phyloP scores from a whole-genome alignment of 257 asterid species.

The Penstemon barbatus region DNA sequence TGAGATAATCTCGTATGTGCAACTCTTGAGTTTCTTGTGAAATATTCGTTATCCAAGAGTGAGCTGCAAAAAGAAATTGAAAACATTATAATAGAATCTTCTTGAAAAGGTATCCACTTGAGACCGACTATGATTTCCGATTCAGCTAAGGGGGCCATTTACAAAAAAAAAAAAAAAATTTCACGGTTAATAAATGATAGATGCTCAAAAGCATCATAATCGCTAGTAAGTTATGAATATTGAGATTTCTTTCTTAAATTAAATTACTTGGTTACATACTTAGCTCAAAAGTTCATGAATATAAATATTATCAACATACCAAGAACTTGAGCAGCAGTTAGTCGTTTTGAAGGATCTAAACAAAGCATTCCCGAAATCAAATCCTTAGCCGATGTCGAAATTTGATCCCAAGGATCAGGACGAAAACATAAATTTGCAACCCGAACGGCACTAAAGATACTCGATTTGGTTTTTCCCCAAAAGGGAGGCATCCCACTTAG shows the following conservation, averaged over 20 bases:
- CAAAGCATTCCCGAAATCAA: conserved; percentile 72
- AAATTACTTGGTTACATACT: no score
- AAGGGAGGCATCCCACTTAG: conserved; percentile 81
- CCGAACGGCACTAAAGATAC: conserved; percentile 73
- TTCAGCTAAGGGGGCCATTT: no score
- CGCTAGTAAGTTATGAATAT: no score
- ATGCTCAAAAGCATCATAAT: no score
- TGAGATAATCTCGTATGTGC: no score
- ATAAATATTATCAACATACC: conserved; percentile 36
- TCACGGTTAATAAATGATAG: no score
- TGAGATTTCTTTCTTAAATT: no score
- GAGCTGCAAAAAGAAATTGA: conserved; percentile 40
- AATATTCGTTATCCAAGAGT: conserved; percentile 53
- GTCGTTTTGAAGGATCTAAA: conserved; percentile 57
- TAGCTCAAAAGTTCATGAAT: no score
- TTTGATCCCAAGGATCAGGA: conserved; percentile 53
- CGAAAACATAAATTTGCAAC: conserved; percentile 67
- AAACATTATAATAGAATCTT: neutral
- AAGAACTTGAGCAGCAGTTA: conserved; percentile 68
- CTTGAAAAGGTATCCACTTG: neutral
- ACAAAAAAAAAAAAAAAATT: no score
- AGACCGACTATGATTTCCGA: no score
- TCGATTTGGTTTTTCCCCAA: conserved; percentile 76
- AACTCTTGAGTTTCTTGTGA: neutral
- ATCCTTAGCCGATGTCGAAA: conserved; percentile 65